These are phyloP conservation scores for Melaleuca alternifolia DNA, from an alignment of 345 rosid genomes.

Conservation along the genomic window DNA sequence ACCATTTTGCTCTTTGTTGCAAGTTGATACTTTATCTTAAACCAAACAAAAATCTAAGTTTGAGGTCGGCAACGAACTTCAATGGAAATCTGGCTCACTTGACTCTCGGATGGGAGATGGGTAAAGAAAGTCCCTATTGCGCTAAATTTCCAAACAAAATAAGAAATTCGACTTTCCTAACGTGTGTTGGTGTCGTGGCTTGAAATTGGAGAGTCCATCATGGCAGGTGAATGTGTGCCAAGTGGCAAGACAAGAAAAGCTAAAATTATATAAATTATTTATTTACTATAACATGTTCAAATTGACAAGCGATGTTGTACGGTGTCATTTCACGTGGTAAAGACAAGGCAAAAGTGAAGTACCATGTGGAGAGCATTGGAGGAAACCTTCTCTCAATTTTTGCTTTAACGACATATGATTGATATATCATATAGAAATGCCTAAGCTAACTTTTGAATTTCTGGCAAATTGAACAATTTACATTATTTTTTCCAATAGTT, in stretches of 20 bases:
- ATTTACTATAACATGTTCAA: background rate
- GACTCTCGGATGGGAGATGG: no score
- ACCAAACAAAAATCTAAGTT: no score
- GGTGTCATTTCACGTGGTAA: background rate
- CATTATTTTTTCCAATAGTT: background rate
- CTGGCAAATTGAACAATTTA: background rate
- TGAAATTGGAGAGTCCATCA: background rate
- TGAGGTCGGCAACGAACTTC: no score
- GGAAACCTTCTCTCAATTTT: background rate
- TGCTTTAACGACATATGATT: background rate
- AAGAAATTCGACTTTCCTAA: background rate
- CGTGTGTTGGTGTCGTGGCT: background rate
- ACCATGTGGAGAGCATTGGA: background rate
- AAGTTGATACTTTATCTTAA: background rate
- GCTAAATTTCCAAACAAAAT: background rate
- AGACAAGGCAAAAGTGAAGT: background rate
- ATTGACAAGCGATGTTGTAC: background rate
- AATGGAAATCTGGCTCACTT: no score
- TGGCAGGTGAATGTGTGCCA: no score
- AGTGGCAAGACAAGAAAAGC: background rate
- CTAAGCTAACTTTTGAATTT: background rate
- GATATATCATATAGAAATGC: background rate
- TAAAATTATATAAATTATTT: background rate
- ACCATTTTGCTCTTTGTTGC: background rate
- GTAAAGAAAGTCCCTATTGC: background rate